Evolutionary conservation across 2,329 filamentous ascomycete genomes (phyloP), one percentile per base, ranked within the genome.

Genomic region (Beauveria australis): DNA sequence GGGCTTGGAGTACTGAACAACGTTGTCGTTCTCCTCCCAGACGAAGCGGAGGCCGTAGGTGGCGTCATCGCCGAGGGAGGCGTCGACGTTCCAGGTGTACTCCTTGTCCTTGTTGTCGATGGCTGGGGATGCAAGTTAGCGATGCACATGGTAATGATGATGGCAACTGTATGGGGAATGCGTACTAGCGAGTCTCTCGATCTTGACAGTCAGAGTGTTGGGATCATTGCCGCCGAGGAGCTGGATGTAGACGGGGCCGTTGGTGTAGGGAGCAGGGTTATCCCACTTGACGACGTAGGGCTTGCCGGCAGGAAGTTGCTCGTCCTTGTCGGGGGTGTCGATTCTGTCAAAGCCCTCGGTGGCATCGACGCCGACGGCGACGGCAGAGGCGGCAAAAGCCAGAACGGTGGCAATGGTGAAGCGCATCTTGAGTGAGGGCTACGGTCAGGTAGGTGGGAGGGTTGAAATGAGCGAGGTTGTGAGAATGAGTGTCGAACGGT

Each of bases 1-100:
- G 66, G 82, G 82, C 75, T 79, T 80, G 61, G 82, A 84, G 79
- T 81, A 87, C 78, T 87, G 83, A 79, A 82, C 84, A 69, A 78
- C 72, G 12, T 54, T 64, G 24, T 74, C 59, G 73, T 84, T 69
- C 64, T 71, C 73, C 66, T 81, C 78, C 41, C 79, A 75, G 64
- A 71, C 71, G 73, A 88, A 75, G 73, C 78, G 75, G 70, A 88
- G 75, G 65, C 84, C 85, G 73, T 87, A 87, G 68, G 78, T 77
- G 57, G 73, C 74, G 46, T 75, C 69, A 61, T 67, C 67, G 63
- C 78, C 80, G 30, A 81, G 76, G 30, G 69, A 64, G 62, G 74
- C 67, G 68, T 74, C 75, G 56, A 86, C 76, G 26, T 68, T 64
- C 84, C 84, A 87, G 62, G 63, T 65, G 76, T 74, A 86, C 19